Percentiles rank a stretch among this genome's conserved stretches.
Conservation (phyloP, 2,329 filamentous ascomycete genomes). For the Mollisiaceae sp. region DNA sequence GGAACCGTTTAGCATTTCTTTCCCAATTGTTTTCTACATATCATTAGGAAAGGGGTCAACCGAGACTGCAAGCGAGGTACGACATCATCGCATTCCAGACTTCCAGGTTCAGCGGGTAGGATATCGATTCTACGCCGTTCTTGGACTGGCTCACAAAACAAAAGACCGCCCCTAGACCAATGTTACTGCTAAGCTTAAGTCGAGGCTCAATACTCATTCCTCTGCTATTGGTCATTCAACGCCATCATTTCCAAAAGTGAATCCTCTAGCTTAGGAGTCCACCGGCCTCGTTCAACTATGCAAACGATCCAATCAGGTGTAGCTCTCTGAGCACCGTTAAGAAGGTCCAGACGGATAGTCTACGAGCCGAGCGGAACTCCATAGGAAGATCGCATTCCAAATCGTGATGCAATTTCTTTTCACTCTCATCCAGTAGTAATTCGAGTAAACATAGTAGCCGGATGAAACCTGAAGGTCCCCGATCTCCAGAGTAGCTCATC, state of each 20-base stretch:
- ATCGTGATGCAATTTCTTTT: constrained; percentile 23
- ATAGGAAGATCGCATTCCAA: constrained; percentile 2
- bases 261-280: neutral
- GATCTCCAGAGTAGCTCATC: neutral
- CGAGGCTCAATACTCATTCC: constrained; percentile 12
- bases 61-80: neutral
- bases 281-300: constrained; percentile 9
- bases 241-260: neutral
- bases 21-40: neutral
- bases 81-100: constrained; percentile 8
- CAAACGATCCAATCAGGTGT: neutral
- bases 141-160: neutral
- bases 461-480: neutral
- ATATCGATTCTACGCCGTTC: constrained; percentile 3
- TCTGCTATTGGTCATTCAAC: constrained; percentile 11
- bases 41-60: neutral
- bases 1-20: too few species aligned
- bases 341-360: neutral
- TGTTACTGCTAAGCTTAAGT: constrained; percentile 21
- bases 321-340: constrained; percentile 5
- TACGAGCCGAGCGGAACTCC: constrained; percentile 12
- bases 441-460: neutral
- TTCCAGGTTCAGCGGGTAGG: neutral
- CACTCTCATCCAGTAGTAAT: neutral
- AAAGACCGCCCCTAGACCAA: constrained; percentile 9